These are phyloP conservation scores for Malassezia sp. DNA, from an alignment of 1,284 basidiomycete genomes.

Conservation along the genomic window DNA sequence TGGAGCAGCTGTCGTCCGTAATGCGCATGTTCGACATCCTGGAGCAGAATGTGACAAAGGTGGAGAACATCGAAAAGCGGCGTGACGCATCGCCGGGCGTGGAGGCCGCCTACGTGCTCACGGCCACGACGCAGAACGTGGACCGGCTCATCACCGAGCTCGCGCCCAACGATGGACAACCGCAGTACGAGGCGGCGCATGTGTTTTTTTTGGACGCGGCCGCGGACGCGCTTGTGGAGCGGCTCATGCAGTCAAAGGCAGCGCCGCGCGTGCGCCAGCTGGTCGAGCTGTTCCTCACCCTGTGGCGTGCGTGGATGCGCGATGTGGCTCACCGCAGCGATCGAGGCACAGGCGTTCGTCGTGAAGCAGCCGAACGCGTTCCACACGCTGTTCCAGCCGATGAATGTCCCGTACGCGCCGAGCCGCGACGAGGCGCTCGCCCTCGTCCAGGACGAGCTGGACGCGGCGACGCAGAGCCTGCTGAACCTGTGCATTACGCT, in stretches of 20 bases:
- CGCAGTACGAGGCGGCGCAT: constrained; percentile 75
- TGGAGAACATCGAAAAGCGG: constrained; percentile 42
- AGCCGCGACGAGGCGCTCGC: constrained; percentile 28
- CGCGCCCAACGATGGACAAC: constrained; percentile 23
- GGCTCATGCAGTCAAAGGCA: constrained; percentile 38
- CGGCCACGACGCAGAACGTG: constrained; percentile 86
- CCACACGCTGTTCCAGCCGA: constrained; percentile 24
- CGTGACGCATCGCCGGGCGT: constrained; percentile 26
- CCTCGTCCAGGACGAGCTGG: constrained; percentile 37
- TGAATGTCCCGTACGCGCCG: constrained; percentile 51
- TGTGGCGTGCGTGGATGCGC: constrained; percentile 24
- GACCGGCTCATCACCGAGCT: constrained; percentile 62
- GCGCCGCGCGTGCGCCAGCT: constrained; percentile 39
- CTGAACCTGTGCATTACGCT: constrained; percentile 75
- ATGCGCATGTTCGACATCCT: constrained; percentile 62
- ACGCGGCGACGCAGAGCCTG: constrained; percentile 34
- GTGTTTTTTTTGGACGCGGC: constrained; percentile 75
- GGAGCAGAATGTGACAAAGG: constrained; percentile 39
- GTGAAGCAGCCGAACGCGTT: constrained; percentile 34
- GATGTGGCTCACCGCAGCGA: not conserved
- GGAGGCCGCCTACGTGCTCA: constrained; percentile 62
- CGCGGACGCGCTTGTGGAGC: constrained; percentile 34
- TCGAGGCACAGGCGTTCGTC: constrained; percentile 35
- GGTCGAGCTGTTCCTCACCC: constrained; percentile 42
- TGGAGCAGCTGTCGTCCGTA: constrained; percentile 70